Evolutionary conservation across 2,329 filamentous ascomycete species (phyloP).

Genomic region (Paraphaeosphaeria sporulosa): DNA sequence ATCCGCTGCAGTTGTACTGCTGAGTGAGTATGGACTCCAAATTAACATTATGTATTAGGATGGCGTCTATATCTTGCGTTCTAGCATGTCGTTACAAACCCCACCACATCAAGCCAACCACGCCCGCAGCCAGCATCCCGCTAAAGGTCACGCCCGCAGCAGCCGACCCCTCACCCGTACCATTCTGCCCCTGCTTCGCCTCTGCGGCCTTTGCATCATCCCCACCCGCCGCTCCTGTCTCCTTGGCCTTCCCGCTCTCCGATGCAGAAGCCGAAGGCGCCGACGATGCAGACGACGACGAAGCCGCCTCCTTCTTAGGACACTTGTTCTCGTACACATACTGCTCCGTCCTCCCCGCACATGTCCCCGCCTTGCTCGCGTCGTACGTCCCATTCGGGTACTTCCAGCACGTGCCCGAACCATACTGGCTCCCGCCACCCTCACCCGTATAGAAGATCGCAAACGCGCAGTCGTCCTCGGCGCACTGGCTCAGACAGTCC

Average conservation of each 20-base stretch:
- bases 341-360: slow-evolving; percentile 8
- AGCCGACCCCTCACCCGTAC: neutral
- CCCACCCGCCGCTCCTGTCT: too few species aligned
- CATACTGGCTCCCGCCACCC: slow-evolving; percentile 1
- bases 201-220: neutral
- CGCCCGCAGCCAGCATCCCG: neutral
- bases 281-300: neutral
- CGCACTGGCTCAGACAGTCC: slow-evolving; percentile 12
- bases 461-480: slow-evolving; percentile 6
- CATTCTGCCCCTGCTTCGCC: neutral
- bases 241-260: neutral
- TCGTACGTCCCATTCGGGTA: slow-evolving; percentile 16
- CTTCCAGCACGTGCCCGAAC: slow-evolving; percentile 13
- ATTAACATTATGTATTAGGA: too few species aligned
- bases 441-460: slow-evolving; percentile 9
- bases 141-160: neutral
- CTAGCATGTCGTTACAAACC: too few species aligned
- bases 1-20: too few species aligned
- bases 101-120: too few species aligned
- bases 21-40: too few species aligned
- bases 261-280: neutral
- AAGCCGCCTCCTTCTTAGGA: neutral
- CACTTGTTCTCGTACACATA: slow-evolving; percentile 16
- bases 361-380: neutral
- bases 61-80: too few species aligned